Base-by-base conservation (phyloP, 345 rosid genomes). In the Xanthoceras sorbifolium region DNA sequence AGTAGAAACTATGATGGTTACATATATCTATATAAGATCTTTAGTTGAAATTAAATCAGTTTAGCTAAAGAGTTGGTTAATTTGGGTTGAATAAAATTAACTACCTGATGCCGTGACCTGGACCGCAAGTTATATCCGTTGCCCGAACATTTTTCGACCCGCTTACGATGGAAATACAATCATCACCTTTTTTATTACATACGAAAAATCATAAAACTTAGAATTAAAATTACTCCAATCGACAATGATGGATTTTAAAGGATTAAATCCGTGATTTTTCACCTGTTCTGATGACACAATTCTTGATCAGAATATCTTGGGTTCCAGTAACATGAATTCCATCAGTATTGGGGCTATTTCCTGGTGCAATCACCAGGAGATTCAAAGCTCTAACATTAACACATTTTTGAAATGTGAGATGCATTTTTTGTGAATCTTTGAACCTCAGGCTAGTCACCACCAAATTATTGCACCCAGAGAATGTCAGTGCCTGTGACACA, bases 21-120 rank as follows among this genome's bases (percentile, higher is more conserved):
- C 52, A 46, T 1, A 14, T 46, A 46, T 17, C 52, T 46, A 36
- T 5, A 5, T 36, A 46, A 11, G 52, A 46, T 46, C 1, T 48
- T 1, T 54, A 72, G 82, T 77, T 80, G 73, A 38, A 74, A 50
- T 15, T 32, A 54, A n/a, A 44, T 48, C 20, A 17, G 20, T 31
- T 32, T 15, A 40, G 23, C 2, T 32, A 64, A 23, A 70, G 61
- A 76, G 82, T 40, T 29, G 76, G 73, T 80, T 77, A 77, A 29
- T n/a, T n/a, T n/a, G n/a, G 11, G 73, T 66, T 22, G 54, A 69
- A 72, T 73, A 50, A 52, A 71, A 72, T 73, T 57, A 52, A 71
- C 10, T 25, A 95, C 99, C 99, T 95, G 77, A 96, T 93, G 68
- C 99, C 98, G 73, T 96, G 99, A 20, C 99, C 99, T 0, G 99